These are phyloP conservation scores for Talaromyces funiculosus DNA, from an alignment of 2,329 filamentous ascomycete species.

Conservation along the genomic window DNA sequence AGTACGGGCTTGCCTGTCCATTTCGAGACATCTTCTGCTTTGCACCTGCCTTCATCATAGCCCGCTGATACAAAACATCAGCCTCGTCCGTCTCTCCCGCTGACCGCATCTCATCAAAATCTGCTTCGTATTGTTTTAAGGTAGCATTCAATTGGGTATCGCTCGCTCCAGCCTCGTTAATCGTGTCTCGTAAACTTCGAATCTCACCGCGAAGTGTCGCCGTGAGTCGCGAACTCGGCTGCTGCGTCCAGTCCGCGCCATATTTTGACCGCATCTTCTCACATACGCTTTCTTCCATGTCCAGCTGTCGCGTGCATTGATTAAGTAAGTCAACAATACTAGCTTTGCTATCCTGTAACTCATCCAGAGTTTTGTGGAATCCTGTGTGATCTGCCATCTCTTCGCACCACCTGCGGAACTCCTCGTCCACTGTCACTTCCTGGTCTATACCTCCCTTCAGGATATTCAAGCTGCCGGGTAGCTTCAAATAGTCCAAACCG, in stretches of 20 bases:
- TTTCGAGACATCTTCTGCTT: constrained; percentile 53
- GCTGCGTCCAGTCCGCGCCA: constrained; percentile 91
- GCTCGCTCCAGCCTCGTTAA: constrained; percentile 83
- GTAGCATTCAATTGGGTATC: constrained; percentile 79
- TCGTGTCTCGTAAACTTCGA: constrained; percentile 76
- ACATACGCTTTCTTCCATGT: constrained; percentile 96
- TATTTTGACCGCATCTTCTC: constrained; percentile 99
- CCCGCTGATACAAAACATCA: constrained; percentile 81
- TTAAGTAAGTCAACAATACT: constrained; percentile 68
- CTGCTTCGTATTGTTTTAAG: constrained; percentile 74
- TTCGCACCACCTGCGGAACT: constrained; percentile 90
- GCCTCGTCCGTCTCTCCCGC: constrained; percentile 82
- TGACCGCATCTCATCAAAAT: constrained; percentile 92
- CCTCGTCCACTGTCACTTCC: constrained; percentile 78
- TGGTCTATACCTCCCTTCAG: constrained; percentile 90
- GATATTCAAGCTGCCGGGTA: constrained; percentile 83
- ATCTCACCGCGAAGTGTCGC: constrained; percentile 83
- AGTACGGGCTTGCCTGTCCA: constrained; percentile 55
- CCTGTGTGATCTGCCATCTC: constrained; percentile 82
- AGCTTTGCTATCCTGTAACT: constrained; percentile 70
- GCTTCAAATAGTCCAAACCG: constrained; percentile 84
- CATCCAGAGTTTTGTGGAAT: constrained; percentile 72
- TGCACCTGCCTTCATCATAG: constrained; percentile 70
- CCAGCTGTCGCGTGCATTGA: constrained; percentile 76
- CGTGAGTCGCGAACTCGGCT: constrained; percentile 85